Base-by-base conservation (phyloP, 2,329 filamentous ascomycete genomes). In the Botrytis medusae region DNA sequence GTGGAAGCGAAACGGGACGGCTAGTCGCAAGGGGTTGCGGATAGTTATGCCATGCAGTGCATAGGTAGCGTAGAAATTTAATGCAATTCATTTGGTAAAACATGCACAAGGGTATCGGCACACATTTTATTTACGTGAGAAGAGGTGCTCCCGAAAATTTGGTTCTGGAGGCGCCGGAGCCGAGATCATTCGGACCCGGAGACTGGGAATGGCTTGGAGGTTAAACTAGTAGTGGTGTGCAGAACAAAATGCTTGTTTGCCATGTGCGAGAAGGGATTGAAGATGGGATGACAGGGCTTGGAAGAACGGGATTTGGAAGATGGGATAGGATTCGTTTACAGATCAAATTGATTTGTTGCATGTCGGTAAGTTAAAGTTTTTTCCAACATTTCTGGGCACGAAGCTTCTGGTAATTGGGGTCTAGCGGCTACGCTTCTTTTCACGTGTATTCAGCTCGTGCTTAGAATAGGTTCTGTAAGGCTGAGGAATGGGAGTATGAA, bases 31-130 rank as follows among this genome's bases (percentile, higher is more conserved):
- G 48, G n/a, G 54, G 42, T n/a, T n/a, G 46, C n/a, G 48, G 37
- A 22, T 57, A 59, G 34, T 32, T 69, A 59, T 44, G 65, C 34
- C 37, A 32, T 59, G 65, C 65, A 69, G 34, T 69, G 65, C 48
- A 29, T 37, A 68, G 46, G 40, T 57, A 54, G 46, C 25, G 20
- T 57, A 69, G 29, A 51, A 20, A 57, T 42, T 18, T 69, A 69
- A 69, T 59, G 48, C 48, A 42, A 42, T 32, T 42, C 65, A 32
- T n/a, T 57, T 32, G 48, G 22, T 68, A 42, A 57, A 2, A 57
- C n/a, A 59, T 32, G n/a, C 65, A 42, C 48, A 57, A 57, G 48
- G 37, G 65, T 32, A 42, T 16, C 48, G 34, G 48, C 32, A 57
- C 34, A 42, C 22, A 22, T 57, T 34, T 22, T 12, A 32, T 32